Evolutionary conservation across 2,329 filamentous ascomycete species (phyloP), one percentile per base, ranked within the genome.

Genomic region (Cercospora sp.): DNA sequence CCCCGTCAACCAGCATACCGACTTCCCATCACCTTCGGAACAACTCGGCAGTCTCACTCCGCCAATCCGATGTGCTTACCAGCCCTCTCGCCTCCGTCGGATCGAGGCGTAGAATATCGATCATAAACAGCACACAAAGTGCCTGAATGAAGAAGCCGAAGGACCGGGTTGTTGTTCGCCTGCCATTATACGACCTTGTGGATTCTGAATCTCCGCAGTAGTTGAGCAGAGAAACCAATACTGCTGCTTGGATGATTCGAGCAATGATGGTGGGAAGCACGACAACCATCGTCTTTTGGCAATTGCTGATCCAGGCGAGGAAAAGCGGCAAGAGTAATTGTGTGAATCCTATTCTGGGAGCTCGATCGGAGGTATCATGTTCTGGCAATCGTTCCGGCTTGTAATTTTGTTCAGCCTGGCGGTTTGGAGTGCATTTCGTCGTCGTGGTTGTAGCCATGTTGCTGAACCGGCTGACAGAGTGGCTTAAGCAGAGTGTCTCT

Each of bases 241-340:
- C 62, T n/a, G 28, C 10, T 8, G 62, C 62, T 39, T 64, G 62
- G 20, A 58, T 55, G 18, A 64, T 23, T 59, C 53, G 55, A 33
- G 62, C 51, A n/a, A 64, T 30, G 20, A 28, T 28, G 36, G 53
- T 59, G 18, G 62, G 62, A 26, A 64, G 18, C 26, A 64, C 28
- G 7, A 20, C 53, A 8, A 64, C 62, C 18, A 33, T 55, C 3
- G 62, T 64, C 13, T 59, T 59, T 23, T 59, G 55, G n/a, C 62
- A 64, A 23, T 64, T 58, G 62, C 51, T 64, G 62, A 64, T 58
- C 62, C 62, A 64, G 53, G 51, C 62, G 20, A 64, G 39, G 62
- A 64, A 39, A 3, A 64, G 62, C 12, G 62, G 62, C 6, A 39
- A 16, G n/a, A 64, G 51, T 23, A 64, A 16, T 28, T 64, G 62